Percentiles rank a stretch among this genome's conserved stretches.
Conservation (phyloP, 257 asterid species). For the Paulownia fortunei region DNA sequence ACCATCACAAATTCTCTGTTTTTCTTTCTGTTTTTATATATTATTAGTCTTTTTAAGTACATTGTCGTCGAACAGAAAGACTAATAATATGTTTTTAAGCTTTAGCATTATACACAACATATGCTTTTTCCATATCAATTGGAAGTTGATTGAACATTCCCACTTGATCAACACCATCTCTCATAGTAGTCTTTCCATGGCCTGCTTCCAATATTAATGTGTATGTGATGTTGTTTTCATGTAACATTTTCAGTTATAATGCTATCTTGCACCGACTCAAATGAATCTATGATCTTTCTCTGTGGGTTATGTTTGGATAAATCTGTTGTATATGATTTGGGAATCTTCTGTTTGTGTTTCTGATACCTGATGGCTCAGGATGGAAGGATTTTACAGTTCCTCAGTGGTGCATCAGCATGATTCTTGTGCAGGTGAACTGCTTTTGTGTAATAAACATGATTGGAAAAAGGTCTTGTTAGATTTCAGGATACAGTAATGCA, state of each 20-base stretch:
- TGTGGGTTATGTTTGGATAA: constrained; percentile 33
- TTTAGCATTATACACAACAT: too few relatives aligned
- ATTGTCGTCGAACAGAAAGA: background rate
- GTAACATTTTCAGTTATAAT: constrained; percentile 18
- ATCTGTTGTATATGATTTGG: constrained; percentile 40
- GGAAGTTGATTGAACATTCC: background rate
- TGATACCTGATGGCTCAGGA: constrained; percentile 54
- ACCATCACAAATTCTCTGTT: background rate
- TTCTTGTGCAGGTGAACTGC: constrained; percentile 64
- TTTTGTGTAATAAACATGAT: constrained; percentile 45
- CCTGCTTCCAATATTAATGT: constrained; percentile 23
- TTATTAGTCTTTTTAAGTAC: constrained; percentile 5
- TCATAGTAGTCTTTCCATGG: background rate
- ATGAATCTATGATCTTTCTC: constrained; percentile 28
- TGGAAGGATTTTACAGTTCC: constrained; percentile 57
- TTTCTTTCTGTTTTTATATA: background rate
- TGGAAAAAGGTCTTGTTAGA: constrained; percentile 32
- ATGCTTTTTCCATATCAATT: background rate
- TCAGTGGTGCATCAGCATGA: constrained; percentile 62
- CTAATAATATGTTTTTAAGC: too few relatives aligned
- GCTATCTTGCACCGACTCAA: constrained; percentile 32
- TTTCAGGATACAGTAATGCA: constrained; percentile 23
- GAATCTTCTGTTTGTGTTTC: constrained; percentile 44
- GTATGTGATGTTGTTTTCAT: constrained; percentile 22
- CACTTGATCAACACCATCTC: background rate